phyloP scores from a whole-genome alignment of 1,139 yeast genomes.

The Pichia sp. region DNA sequence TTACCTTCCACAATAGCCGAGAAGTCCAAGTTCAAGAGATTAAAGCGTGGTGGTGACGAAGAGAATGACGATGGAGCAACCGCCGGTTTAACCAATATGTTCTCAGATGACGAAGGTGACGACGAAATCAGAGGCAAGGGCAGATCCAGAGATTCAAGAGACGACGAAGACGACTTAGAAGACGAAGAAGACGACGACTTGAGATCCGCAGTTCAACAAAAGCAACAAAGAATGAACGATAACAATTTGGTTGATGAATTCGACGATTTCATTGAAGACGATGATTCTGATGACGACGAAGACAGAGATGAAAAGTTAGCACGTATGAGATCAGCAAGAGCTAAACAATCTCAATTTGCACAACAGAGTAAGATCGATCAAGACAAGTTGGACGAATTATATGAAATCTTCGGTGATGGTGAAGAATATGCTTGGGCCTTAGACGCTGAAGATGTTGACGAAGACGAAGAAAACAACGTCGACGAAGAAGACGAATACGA shows the following conservation, averaged over 20 bases:
- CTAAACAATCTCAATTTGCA: slow-evolving; percentile 29
- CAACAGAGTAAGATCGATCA: slow-evolving; percentile 59
- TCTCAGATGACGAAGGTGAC: slow-evolving; percentile 76
- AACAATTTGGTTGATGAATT: slow-evolving; percentile 62
- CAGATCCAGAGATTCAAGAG: not conserved
- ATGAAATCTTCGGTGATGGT: slow-evolving; percentile 96
- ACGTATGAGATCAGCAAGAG: slow-evolving; percentile 36
- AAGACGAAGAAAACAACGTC: slow-evolving; percentile 41
- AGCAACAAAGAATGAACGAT: slow-evolving; percentile 22
- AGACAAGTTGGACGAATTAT: slow-evolving; percentile 89
- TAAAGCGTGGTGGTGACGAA: slow-evolving; percentile 62
- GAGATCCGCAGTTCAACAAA: slow-evolving; percentile 27
- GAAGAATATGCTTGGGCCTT: slow-evolving; percentile 98
- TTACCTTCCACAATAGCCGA: slow-evolving; percentile 36
- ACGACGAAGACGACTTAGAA: slow-evolving; percentile 21
- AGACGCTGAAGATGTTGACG: slow-evolving; percentile 76
- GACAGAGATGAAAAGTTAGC: slow-evolving; percentile 38
- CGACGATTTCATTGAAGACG: slow-evolving; percentile 97
- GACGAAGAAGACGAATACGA: slow-evolving; percentile 38
- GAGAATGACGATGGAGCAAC: slow-evolving; percentile 27
- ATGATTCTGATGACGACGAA: slow-evolving; percentile 90
- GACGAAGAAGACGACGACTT: slow-evolving; percentile 37
- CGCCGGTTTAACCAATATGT: slow-evolving; percentile 69
- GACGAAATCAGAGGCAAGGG: slow-evolving; percentile 22
- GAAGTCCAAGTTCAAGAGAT: slow-evolving; percentile 67